Base-by-base conservation (phyloP, 2,329 filamentous ascomycete species). In the Fusarium pseudonygamai region DNA sequence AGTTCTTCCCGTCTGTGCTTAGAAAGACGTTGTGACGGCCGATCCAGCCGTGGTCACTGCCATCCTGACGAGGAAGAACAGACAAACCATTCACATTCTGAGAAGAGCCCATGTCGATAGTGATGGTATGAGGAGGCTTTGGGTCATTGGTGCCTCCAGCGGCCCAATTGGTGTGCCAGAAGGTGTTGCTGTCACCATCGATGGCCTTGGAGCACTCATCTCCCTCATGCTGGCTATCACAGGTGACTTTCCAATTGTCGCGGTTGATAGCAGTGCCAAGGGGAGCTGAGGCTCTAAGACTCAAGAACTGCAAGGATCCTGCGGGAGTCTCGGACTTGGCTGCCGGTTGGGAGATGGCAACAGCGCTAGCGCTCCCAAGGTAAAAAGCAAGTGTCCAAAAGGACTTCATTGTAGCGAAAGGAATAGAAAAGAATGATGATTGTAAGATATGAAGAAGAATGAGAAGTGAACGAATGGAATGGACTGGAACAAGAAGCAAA, bases 11-110 rank as follows among this genome's bases (percentile, higher is more conserved):
- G 15, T 74, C 63, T 3, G 42, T 53, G 63, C 71, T 74, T 0
- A 74, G 63, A 11, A 59, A 65, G 1, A 74, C 49, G 4, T 57
- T 30, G 20, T 74, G 71, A 2, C 60, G 43, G 0, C 45, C 67
- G 6, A 74, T 72, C 55, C 60, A 74, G 24, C 64, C 64, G 1
- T 60, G 30, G 0, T n/a, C 9, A 3, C 7, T 60, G 3, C 49
- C 55, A 12, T 74, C 71, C 14, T 74, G 71, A 0, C 71, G 59
- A 22, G 71, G 71, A 18, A 74, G 43, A 11, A 60, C 42, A n/a
- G 71, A 74, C 4, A 74, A 20, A 0, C 71, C 71, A 1, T 74
- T 74, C 18, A 74, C 64, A 6, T 74, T 74, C 9, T 61, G 52
- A 1, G 40, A 34, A 8, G 50, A 34, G 14, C 60, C 63, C 71